Percentiles rank a stretch among this genome's conserved stretches.
Evolutionary conservation across 352 stramenopile species (phyloP).

Genomic region (Phytophthora europaea): DNA sequence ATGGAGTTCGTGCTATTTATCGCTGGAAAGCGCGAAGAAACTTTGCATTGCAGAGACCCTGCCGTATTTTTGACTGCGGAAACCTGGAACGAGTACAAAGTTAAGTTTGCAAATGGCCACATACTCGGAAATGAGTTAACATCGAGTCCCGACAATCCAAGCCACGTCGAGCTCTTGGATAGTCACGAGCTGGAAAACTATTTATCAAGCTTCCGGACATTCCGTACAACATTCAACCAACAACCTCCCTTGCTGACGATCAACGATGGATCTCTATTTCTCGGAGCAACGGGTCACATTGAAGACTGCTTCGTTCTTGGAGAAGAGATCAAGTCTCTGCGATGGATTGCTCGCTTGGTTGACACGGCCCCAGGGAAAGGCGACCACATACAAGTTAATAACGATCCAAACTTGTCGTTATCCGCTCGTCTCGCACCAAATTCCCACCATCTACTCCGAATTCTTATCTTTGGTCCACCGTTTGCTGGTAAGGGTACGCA

Average conservation of each 20-base stretch:
- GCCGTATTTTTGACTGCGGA: constrained; percentile 52
- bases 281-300: constrained; percentile 51
- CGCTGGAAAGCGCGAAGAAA: constrained; percentile 61
- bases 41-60: constrained; percentile 44
- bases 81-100: constrained; percentile 68
- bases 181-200: constrained; percentile 60
- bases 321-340: constrained; percentile 73
- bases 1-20: constrained; percentile 68
- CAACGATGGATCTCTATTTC: constrained; percentile 57
- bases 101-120: constrained; percentile 49
- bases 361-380: neutral
- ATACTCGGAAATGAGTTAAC: constrained; percentile 1
- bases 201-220: constrained; percentile 46
- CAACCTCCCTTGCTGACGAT: constrained; percentile 24
- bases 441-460: constrained; percentile 41
- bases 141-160: constrained; percentile 9
- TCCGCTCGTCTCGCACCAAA: neutral
- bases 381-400: neutral
- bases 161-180: constrained; percentile 27
- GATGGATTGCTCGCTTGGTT: constrained; percentile 52
- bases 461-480: constrained; percentile 68
- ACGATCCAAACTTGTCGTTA: neutral
- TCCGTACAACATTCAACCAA: constrained; percentile 18
- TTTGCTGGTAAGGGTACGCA: constrained; percentile 75
- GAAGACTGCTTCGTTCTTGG: constrained; percentile 62